Percentiles rank a stretch among this genome's conserved stretches.
These are phyloP conservation scores for Diplodia scrobiculata DNA, from an alignment of 2,329 filamentous ascomycete species.

Conservation along the genomic window DNA sequence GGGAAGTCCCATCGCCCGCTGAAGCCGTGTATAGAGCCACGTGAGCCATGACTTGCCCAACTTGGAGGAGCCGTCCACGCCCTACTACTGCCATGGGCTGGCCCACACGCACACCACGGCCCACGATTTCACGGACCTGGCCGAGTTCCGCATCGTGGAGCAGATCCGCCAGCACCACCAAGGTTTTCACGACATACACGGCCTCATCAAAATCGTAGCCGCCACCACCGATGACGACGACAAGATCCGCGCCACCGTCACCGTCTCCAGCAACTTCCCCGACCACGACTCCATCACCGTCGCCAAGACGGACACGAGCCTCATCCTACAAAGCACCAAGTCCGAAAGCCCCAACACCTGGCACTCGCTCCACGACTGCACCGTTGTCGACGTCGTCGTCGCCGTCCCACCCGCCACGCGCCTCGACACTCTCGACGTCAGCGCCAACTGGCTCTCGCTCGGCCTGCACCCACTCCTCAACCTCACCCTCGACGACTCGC, in stretches of 20 bases:
- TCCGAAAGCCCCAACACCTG: neutral
- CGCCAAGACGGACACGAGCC: constrained; percentile 1
- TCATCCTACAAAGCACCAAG: neutral
- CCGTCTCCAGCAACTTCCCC: constrained; percentile 6
- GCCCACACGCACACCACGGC: neutral
- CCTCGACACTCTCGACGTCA: neutral
- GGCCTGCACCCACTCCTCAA: constrained; percentile 9
- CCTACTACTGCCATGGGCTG: constrained; percentile 4
- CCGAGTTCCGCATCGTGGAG: constrained; percentile 1
- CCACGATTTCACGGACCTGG: neutral
- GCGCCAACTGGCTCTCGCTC: constrained; percentile 7
- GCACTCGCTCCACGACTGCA: constrained; percentile 4
- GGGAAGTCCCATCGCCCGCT: neutral
- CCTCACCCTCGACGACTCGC: neutral
- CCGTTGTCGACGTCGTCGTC: constrained; percentile 10
- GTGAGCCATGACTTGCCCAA: neutral
- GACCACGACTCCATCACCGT: constrained; percentile 3
- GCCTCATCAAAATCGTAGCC: constrained; percentile 15
- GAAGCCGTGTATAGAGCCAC: neutral
- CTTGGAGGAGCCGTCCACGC: neutral
- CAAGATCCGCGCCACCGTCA: constrained; percentile 5
- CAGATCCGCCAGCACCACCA: neutral
- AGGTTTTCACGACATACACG: neutral
- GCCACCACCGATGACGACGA: neutral
- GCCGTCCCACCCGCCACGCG: neutral